Evolutionary conservation across 257 asterid species (phyloP).

Genomic region (Penstemon davidsonii): DNA sequence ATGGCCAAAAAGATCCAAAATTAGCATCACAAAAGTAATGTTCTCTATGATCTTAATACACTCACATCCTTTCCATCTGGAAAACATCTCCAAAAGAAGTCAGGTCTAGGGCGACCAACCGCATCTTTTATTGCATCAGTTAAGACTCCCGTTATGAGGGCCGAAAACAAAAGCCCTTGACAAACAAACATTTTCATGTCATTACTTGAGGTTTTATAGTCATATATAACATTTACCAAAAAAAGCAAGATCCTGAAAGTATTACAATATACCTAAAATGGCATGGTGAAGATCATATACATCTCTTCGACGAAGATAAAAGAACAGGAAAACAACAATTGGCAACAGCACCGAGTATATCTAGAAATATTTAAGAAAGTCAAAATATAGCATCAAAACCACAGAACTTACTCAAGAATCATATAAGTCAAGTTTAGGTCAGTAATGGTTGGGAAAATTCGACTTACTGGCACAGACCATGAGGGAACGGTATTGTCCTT

Average conservation of each 20-base stretch:
- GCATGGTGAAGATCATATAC: slow-evolving; percentile 91
- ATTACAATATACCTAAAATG: slow-evolving; percentile 54
- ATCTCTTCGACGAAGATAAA: slow-evolving; percentile 68
- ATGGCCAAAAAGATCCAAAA: not conserved
- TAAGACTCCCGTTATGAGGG: slow-evolving; percentile 62
- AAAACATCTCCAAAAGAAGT: slow-evolving; percentile 94
- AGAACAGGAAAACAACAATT: slow-evolving; percentile 50
- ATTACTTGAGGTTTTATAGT: not conserved
- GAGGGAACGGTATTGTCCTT: slow-evolving; percentile 62
- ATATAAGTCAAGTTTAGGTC: not conserved
- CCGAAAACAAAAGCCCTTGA: slow-evolving; percentile 67
- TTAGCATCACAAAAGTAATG: slow-evolving; percentile 7
- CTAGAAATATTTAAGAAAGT: slow-evolving; percentile 37
- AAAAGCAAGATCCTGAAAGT: slow-evolving; percentile 1
- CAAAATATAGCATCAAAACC: slow-evolving; percentile 13
- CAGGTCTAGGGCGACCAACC: slow-evolving; percentile 94
- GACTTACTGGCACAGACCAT: slow-evolving; percentile 78
- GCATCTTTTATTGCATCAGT: slow-evolving; percentile 72
- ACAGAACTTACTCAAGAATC: slow-evolving; percentile 21
- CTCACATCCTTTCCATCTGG: slow-evolving; percentile 88
- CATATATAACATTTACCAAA: not conserved
- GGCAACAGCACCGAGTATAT: slow-evolving; percentile 66
- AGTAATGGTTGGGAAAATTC: slow-evolving; percentile 7
- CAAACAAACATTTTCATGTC: slow-evolving; percentile 14
- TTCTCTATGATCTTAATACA: slow-evolving; percentile 16